Conservation (phyloP, 192 early-diverging fungal species). For the Allomyces javanicus region DNA sequence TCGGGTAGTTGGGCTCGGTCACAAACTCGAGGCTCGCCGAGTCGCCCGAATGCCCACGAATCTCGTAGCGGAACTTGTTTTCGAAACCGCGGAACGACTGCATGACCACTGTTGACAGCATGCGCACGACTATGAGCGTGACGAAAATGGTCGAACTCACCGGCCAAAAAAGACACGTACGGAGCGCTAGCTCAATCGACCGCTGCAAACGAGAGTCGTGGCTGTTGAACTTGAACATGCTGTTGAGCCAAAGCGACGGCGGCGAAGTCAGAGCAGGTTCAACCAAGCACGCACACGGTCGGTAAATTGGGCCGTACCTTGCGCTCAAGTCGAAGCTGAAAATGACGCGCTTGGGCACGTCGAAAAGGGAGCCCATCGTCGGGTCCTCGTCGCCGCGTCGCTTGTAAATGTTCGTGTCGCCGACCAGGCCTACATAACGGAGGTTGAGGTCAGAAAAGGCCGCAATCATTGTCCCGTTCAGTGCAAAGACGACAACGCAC, state of each 20-base stretch:
- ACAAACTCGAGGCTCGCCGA: constrained; percentile 53
- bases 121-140: too few relatives aligned
- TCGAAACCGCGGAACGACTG: constrained; percentile 53
- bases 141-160: not conserved
- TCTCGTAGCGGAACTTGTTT: constrained; percentile 57
- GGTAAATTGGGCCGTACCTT: constrained; percentile 13
- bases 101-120: constrained; percentile 31
- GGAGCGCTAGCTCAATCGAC: constrained; percentile 38
- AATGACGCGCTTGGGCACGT: constrained; percentile 52
- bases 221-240: constrained; percentile 43
- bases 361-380: constrained; percentile 42
- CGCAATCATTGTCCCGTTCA: not conserved
- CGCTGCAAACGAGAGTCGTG: constrained; percentile 39
- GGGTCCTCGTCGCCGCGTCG: constrained; percentile 54
- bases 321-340: constrained; percentile 66
- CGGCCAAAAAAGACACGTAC: constrained; percentile 8
- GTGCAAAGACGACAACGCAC: not conserved
- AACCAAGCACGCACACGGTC: constrained; percentile 7
- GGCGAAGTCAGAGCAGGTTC: not conserved
- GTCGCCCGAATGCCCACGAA: constrained; percentile 60
- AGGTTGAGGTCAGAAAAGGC: not conserved
- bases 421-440: constrained; percentile 48
- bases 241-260: constrained; percentile 2
- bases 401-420: constrained; percentile 60
- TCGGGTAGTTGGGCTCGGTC: constrained; percentile 42